Percentiles rank a stretch among this genome's conserved stretches.
Conservation (phyloP, 2,329 filamentous ascomycete genomes). For the Venturia pyrina region DNA sequence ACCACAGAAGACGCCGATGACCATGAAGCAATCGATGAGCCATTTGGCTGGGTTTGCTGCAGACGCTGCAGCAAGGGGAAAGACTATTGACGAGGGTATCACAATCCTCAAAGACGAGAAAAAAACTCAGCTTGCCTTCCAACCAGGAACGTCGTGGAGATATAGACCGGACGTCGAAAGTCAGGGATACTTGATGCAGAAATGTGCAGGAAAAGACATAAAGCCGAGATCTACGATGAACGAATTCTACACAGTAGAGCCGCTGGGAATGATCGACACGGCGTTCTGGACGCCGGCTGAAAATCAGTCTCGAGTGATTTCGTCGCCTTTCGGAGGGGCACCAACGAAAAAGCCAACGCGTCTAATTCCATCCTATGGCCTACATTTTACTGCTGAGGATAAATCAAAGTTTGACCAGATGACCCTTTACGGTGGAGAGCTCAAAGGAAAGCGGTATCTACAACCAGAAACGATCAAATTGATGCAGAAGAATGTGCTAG, state of each 20-base stretch:
- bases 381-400: constrained; percentile 7
- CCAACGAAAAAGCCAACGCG: neutral
- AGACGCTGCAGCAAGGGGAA: neutral
- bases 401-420: constrained; percentile 5
- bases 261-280: constrained; percentile 7
- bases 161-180: constrained; percentile 6
- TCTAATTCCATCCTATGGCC: neutral
- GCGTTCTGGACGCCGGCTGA: neutral
- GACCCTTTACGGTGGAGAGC: constrained; percentile 5
- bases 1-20: constrained; percentile 8
- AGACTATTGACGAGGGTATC: neutral
- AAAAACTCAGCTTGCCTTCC: constrained; percentile 1
- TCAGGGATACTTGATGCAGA: constrained; percentile 11
- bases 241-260: constrained; percentile 1
- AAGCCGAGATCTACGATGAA: constrained; percentile 4
- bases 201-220: constrained; percentile 10
- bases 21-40: constrained; percentile 5
- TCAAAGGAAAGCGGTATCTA: constrained; percentile 7
- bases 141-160: constrained; percentile 6
- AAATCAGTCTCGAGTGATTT: neutral
- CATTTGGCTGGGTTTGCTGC: constrained; percentile 9
- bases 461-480: neutral
- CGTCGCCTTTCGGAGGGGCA: neutral
- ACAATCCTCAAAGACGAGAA: neutral
- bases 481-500: constrained; percentile 8